Percentiles rank a stretch among this genome's conserved stretches.
Evolutionary conservation across 805 yeast species (phyloP).

Genomic region (Myxozyma mucilagina): DNA sequence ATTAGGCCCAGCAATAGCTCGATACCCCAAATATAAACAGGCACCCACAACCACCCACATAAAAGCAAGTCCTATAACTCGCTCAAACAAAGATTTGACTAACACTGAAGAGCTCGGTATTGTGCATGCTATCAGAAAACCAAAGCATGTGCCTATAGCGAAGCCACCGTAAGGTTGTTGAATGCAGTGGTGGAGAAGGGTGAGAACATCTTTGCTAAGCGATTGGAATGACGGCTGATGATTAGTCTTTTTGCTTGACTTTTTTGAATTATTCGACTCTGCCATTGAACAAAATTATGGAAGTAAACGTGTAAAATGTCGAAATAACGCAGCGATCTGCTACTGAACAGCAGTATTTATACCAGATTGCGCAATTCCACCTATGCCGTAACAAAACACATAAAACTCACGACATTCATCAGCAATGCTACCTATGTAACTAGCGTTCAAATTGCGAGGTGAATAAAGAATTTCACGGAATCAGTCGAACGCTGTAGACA

Average conservation of each 20-base stretch:
- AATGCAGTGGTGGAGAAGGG: neutral
- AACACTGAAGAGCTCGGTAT: conserved; percentile 6
- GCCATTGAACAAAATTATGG: neutral
- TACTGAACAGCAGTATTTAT: neutral
- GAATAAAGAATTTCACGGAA: no score
- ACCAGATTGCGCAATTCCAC: neutral
- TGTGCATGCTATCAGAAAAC: conserved; percentile 15
- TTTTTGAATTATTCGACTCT: neutral
- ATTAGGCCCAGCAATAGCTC: neutral
- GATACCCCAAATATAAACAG: neutral
- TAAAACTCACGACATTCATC: no score
- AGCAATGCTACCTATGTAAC: no score
- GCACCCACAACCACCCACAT: conserved; percentile 9
- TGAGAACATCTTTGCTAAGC: neutral
- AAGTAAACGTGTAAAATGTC: neutral
- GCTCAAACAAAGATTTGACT: neutral
- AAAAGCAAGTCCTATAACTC: neutral
- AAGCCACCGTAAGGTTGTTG: conserved; percentile 13
- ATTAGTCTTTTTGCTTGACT: neutral
- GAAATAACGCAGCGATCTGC: neutral
- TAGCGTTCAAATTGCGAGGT: no score
- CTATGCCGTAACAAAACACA: no score
- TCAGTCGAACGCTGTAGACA: no score
- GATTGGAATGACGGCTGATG: neutral
- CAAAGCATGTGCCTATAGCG: conserved; percentile 9